Conservation (phyloP, 108 stramenopile species). For the Pseudonitzschia multiseries region DNA sequence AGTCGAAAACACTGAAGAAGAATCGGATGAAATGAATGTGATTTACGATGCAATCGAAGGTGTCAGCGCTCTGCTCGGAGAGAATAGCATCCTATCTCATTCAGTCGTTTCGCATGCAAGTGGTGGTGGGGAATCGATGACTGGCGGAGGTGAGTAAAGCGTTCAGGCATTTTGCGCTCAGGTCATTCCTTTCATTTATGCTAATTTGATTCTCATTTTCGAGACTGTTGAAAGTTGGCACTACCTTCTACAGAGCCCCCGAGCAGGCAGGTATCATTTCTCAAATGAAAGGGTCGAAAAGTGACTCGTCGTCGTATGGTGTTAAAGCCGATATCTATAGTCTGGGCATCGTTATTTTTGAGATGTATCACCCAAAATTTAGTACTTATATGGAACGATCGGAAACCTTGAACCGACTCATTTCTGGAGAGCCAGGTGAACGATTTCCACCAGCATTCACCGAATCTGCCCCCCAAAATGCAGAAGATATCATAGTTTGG, state of each 20-base stretch:
- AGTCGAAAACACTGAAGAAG: background rate
- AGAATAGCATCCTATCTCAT: background rate
- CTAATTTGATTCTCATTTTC: background rate
- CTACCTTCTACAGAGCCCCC: slow-evolving; percentile 67
- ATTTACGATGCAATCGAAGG: slow-evolving; percentile 62
- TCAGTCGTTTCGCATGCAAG: slow-evolving; percentile 15
- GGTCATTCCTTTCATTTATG: background rate
- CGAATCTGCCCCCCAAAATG: slow-evolving; percentile 49
- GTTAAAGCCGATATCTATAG: slow-evolving; percentile 83
- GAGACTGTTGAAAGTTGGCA: slow-evolving; percentile 47
- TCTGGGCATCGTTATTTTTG: slow-evolving; percentile 75
- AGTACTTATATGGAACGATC: slow-evolving; percentile 44
- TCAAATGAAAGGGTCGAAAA: slow-evolving; percentile 25
- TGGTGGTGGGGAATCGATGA: slow-evolving; percentile 53
- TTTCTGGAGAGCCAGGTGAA: slow-evolving; percentile 15
- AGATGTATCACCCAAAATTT: slow-evolving; percentile 74
- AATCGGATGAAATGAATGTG: slow-evolving; percentile 39
- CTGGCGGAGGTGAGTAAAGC: slow-evolving; percentile 45
- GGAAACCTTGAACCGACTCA: slow-evolving; percentile 32
- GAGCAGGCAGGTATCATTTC: slow-evolving; percentile 48
- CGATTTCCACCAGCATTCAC: slow-evolving; percentile 61
- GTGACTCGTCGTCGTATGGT: slow-evolving; percentile 48
- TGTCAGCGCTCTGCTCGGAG: slow-evolving; percentile 46
- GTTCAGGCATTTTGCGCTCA: background rate
- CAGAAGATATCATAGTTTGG: slow-evolving; percentile 73